These are phyloP conservation scores for Umbilicaria muhlenbergii DNA, from an alignment of 495 filamentous ascomycete genomes.

Conservation along the genomic window DNA sequence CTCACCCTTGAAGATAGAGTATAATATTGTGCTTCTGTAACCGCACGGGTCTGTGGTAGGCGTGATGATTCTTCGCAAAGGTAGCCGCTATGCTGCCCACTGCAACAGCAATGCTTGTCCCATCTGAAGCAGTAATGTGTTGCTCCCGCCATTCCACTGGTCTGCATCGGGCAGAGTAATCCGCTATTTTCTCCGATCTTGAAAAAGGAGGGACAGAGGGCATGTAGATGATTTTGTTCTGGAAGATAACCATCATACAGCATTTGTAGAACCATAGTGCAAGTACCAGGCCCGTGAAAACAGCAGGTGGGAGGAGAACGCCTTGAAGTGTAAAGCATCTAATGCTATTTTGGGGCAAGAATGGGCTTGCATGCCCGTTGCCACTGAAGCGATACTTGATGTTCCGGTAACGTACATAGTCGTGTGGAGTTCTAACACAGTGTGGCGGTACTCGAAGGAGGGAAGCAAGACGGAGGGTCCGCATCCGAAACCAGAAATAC, in stretches of 20 bases:
- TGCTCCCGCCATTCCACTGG: conserved; percentile 50
- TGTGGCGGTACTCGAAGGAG: too few species aligned
- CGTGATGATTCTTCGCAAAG: not conserved
- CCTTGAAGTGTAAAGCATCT: too few species aligned
- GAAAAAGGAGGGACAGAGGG: conserved; percentile 50
- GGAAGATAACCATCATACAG: conserved; percentile 62
- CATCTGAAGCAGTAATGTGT: conserved; percentile 34
- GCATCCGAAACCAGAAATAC: too few species aligned
- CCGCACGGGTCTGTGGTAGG: not conserved
- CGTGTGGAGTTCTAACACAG: too few species aligned
- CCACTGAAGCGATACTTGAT: too few species aligned
- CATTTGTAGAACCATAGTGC: conserved; percentile 68
- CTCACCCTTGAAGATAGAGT: conserved; percentile 42
- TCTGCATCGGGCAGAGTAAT: conserved; percentile 39
- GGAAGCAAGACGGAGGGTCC: too few species aligned
- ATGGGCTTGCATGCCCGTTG: too few species aligned
- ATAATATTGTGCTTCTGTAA: conserved; percentile 22
- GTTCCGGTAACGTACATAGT: too few species aligned
- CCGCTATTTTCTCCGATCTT: conserved; percentile 34
- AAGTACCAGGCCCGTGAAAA: conserved; percentile 51
- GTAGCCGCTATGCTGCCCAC: conserved; percentile 20
- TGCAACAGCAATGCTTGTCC: conserved; percentile 41
- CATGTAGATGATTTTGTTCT: conserved; percentile 78
- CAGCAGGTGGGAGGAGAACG: conserved; percentile 40
- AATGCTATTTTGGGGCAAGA: too few species aligned